Percentiles rank a stretch among this genome's conserved stretches.
Evolutionary conservation across 768 basidiomycete genomes (phyloP).

Genomic region (Kwoniella heveanensis): DNA sequence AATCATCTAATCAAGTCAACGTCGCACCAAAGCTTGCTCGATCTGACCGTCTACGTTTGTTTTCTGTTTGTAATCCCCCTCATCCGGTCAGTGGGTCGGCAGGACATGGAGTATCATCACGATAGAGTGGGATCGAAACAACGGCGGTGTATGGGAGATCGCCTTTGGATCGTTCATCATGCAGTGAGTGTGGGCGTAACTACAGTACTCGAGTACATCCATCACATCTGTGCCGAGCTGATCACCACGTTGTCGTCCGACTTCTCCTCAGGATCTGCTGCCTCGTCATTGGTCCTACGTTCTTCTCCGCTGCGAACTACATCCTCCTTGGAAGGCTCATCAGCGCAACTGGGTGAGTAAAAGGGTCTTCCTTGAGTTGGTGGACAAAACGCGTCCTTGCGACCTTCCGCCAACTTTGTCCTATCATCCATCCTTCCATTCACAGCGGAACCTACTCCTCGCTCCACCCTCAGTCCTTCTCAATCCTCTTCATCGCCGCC

Average conservation of each 20-base stretch:
- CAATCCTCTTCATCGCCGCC: constrained; percentile 50
- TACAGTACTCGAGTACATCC: no score
- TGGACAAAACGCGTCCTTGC: no score
- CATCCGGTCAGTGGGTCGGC: constrained; percentile 39
- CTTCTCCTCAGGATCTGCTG: constrained; percentile 59
- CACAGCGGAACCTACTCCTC: constrained; percentile 29
- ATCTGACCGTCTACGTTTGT: no score
- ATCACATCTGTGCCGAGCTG: not conserved
- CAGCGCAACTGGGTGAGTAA: constrained; percentile 58
- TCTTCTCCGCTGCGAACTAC: constrained; percentile 64
- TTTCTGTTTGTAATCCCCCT: no score
- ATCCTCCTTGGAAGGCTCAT: constrained; percentile 62
- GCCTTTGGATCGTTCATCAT: constrained; percentile 58
- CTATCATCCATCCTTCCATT: not conserved
- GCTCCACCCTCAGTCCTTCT: constrained; percentile 37
- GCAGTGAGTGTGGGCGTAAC: constrained; percentile 58
- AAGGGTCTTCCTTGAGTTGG: no score
- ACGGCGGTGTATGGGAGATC: constrained; percentile 27
- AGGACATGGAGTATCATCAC: constrained; percentile 20
- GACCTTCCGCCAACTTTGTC: no score
- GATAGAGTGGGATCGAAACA: constrained; percentile 20
- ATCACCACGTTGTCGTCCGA: not conserved
- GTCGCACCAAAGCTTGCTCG: no score
- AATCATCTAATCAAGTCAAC: no score
- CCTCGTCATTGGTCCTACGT: constrained; percentile 65